Base-by-base conservation (phyloP, 805 yeast genomes). In the Kodamaea sagamina region DNA sequence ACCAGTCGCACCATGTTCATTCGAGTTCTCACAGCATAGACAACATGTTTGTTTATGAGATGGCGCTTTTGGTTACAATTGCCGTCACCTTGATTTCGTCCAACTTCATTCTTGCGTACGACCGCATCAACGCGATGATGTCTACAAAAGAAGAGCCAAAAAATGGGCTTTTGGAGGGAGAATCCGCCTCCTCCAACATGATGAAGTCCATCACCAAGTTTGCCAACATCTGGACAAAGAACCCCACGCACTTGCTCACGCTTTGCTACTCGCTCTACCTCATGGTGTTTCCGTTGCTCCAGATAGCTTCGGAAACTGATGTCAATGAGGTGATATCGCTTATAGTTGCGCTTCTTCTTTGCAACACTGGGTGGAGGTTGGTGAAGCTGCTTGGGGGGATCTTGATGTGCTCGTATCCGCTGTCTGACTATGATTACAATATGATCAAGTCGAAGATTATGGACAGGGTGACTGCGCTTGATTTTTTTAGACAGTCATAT, bases 331-430 rank as follows among this genome's bases (percentile, higher is more conserved):
- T 69, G 6, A 71, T 78, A 3, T 70, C 80, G 0, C 55, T 77
- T 29, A 48, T 65, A 1, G 75, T 77, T 9, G 75, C 82, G 0
- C 37, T 64, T 0, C 48, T 75, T 21, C 63, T 78, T 11, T 70
- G 77, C 47, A 65, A 65, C 39, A 70, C 74, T 46, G 82, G 81
- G 0, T 76, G 79, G 78, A 65, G 60, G 36, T 64, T 81, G 41
- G 80, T 79, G 6, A 69, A 67, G 41, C 62, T 71, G 11, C 60
- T 82, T 11, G 81, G 84, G 0, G 75, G 74, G 2, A 72, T 80
- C 7, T 62, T 82, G 15, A 55, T 82, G 24, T 55, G 82, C 18
- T 73, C 80, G 9, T 78, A 71, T 44, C 86, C 86, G 1, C 64
- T 63, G 24, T 60, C 72, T 2, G 68, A 64, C 41, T 62, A 62